Evolutionary conservation across 257 asterid species (phyloP).

Genomic region (Primulina tabacum): DNA sequence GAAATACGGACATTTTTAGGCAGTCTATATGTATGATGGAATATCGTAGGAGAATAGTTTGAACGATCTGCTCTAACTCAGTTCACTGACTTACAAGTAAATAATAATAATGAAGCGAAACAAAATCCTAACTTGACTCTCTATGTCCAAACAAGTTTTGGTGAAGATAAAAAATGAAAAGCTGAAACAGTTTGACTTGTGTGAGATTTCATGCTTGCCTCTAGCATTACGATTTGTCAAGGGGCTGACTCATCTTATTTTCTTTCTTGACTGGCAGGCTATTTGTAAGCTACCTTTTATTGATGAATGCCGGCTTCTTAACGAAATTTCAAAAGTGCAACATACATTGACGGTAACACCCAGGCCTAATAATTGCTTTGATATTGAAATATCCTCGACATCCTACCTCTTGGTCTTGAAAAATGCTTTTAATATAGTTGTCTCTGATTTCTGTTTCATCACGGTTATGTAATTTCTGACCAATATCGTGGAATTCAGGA

Average conservation of each 20-base stretch:
- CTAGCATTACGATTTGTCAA: background rate
- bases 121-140: background rate
- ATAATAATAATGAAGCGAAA: background rate
- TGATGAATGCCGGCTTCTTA: slow-evolving; percentile 54
- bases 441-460: background rate
- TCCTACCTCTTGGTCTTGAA: slow-evolving; percentile 2
- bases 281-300: slow-evolving; percentile 63
- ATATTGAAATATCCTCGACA: background rate
- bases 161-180: background rate
- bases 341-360: slow-evolving; percentile 50
- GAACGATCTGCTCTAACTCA: no score
- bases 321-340: slow-evolving; percentile 54
- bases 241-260: slow-evolving; percentile 14
- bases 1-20: background rate
- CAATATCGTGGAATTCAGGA: slow-evolving; percentile 41
- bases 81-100: background rate
- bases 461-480: slow-evolving; percentile 16
- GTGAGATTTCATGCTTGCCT: slow-evolving; percentile 6
- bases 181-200: background rate
- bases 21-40: background rate
- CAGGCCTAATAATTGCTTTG: slow-evolving; percentile 11
- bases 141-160: no score
- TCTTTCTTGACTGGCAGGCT: slow-evolving; percentile 42
- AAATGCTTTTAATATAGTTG: background rate
- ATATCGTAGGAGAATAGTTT: background rate